Conservation (phyloP, 2,329 filamentous ascomycete genomes). For the Hirsutella thompsonii region DNA sequence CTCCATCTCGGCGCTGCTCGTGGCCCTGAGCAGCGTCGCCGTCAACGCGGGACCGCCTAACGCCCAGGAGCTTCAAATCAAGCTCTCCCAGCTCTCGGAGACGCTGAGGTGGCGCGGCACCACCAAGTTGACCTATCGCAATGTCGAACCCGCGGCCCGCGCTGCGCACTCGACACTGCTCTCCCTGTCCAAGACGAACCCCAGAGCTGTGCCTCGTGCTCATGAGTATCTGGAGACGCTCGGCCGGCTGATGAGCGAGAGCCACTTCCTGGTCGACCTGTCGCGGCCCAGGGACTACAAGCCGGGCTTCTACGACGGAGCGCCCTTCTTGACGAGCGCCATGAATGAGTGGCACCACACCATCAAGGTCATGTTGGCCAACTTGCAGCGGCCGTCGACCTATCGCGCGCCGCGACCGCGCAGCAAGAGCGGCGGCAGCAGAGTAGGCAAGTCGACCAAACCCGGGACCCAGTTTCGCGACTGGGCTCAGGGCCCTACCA, state of each 20-base stretch:
- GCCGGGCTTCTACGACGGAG: not conserved
- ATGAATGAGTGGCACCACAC: slow-evolving; percentile 5
- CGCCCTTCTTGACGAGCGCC: slow-evolving; percentile 1
- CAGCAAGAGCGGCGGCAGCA: not conserved
- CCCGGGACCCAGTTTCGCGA: slow-evolving; percentile 5
- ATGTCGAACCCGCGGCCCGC: not conserved
- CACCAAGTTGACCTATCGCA: not conserved
- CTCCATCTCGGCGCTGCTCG: no score
- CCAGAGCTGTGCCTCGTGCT: not conserved
- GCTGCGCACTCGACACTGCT: not conserved
- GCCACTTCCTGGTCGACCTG: not conserved
- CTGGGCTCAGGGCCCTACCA: not conserved
- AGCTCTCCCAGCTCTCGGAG: not conserved
- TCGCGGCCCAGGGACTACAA: slow-evolving; percentile 1
- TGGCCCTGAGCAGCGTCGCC: no score
- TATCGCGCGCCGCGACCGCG: not conserved
- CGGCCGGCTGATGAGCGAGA: slow-evolving; percentile 1
- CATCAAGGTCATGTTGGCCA: slow-evolving; percentile 1
- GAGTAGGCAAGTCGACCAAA: not conserved
- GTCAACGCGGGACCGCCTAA: no score
- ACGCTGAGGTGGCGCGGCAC: slow-evolving; percentile 1
- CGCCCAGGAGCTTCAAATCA: no score
- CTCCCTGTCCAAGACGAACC: not conserved
- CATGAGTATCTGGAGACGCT: not conserved
- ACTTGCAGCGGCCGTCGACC: slow-evolving; percentile 1